Base-by-base conservation (phyloP, 306 rosid genomes). In the Sicyos edulis region DNA sequence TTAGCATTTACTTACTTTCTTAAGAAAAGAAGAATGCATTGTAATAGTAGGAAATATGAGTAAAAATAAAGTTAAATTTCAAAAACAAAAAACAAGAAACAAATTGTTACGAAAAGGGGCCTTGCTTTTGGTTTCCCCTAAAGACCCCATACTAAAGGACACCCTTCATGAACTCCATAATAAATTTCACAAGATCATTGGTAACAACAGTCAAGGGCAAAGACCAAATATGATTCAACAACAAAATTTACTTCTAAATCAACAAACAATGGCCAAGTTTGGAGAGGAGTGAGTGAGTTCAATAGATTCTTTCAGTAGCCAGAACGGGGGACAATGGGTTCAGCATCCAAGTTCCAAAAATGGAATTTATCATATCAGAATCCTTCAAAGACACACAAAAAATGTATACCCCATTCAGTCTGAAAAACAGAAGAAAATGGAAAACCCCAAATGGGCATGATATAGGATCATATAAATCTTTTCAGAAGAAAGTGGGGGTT, bases 341-440 rank as follows among this genome's bases (percentile, higher is more conserved):
- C 57, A 15, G 57, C 57, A 53, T 53, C 57, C 57, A 53, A 53
- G 57, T 53, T 53, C 57, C 57, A 53, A 53, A 53, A 53, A 53
- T 53, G 57, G 29, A 26, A 26, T 26, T 53, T 53, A 15, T 53
- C 21, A 53, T 20, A n/a, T 16, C 17, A 53, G 57, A 53, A 53
- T 53, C n/a, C 17, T 52, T 52, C 20, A 4, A 19, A 52, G 20
- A 52, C 55, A 51, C 13, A 2, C 4, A 34, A 34, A 51, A 51
- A 51, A 51, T 14, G 1, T 14, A 3, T 15, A 51, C 19, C 55
- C 19, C 55, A 51, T 15, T 51, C 4, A 15, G 19, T 51, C 55
- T 51, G 55, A 7, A 15, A 15, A 49, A 32, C 37, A 32, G 37
- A 32, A 2, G 37, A 32, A 32, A 50, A n/a, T 53, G 56, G 21